Evolutionary conservation across 73 alveolate genomes (phyloP).

Genomic region (Diophrys appendiculata): DNA sequence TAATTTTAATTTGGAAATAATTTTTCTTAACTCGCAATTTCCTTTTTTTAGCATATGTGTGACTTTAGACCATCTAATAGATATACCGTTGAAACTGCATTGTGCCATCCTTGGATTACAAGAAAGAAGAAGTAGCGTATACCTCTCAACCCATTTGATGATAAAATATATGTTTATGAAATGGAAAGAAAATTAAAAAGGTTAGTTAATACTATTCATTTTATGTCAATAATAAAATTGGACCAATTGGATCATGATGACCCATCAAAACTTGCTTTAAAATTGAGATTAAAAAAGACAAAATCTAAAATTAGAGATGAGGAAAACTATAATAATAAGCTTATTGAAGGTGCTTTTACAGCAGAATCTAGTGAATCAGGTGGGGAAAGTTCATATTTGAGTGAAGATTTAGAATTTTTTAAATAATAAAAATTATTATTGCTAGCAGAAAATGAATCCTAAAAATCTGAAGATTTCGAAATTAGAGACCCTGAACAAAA

Average conservation of each 20-base stretch:
- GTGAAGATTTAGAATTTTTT: too few species aligned
- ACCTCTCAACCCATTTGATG: constrained; percentile 63
- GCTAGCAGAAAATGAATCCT: too few species aligned
- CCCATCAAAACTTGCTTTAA: not conserved
- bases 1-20: too few species aligned
- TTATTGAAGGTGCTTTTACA: not conserved
- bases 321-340: not conserved
- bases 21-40: not conserved
- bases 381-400: too few species aligned
- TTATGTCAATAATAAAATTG: not conserved
- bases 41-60: constrained; percentile 41
- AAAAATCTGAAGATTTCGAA: too few species aligned
- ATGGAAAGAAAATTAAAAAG: not conserved
- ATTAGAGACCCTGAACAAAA: too few species aligned
- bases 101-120: constrained; percentile 69
- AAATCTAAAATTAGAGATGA: not conserved
- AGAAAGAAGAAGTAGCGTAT: constrained; percentile 44
- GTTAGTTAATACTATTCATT: not conserved
- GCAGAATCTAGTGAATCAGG: not conserved
- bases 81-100: constrained; percentile 47
- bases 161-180: not conserved
- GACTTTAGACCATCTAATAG: constrained; percentile 47
- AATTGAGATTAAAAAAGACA: not conserved
- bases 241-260: not conserved
- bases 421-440: too few species aligned